These are phyloP conservation scores for Penicillium verhagenii DNA, from an alignment of 495 filamentous ascomycete species.

Conservation along the genomic window DNA sequence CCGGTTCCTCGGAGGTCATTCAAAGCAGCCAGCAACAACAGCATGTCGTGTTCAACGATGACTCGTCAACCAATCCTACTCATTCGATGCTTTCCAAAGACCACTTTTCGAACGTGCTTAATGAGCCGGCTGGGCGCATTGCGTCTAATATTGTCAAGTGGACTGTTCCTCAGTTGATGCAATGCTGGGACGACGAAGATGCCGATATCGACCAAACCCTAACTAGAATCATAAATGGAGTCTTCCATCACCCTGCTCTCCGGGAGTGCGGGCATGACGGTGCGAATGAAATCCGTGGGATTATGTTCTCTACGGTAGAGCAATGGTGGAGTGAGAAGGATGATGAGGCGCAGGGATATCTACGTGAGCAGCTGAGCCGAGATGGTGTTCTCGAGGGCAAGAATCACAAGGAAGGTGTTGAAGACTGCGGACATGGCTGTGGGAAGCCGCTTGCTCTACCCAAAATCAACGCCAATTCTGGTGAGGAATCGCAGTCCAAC, in stretches of 20 bases:
- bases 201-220: conserved; percentile 65
- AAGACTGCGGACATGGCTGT: conserved; percentile 82
- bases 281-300: conserved; percentile 64
- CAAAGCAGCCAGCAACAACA: conserved; percentile 75
- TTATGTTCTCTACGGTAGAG: conserved; percentile 76
- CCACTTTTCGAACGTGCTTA: conserved; percentile 84
- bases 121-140: conserved; percentile 81
- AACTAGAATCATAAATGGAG: conserved; percentile 71
- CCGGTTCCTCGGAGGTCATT: conserved; percentile 83
- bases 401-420: conserved; percentile 83
- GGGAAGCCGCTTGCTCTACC: conserved; percentile 66
- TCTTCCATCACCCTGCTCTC: conserved; percentile 85
- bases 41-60: conserved; percentile 80
- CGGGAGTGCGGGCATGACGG: conserved; percentile 69
- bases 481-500: conserved; percentile 20
- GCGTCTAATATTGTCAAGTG: conserved; percentile 75
- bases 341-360: conserved; percentile 57
- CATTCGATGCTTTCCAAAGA: conserved; percentile 97
- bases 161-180: conserved; percentile 82
- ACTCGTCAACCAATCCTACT: conserved; percentile 72
- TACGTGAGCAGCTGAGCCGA: conserved; percentile 70
- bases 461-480: conserved; percentile 33
- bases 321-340: conserved; percentile 74
- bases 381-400: conserved; percentile 70
- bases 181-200: conserved; percentile 76